phyloP scores from a whole-genome alignment of 1,284 basidiomycete species.

The Tremellales sp. region DNA sequence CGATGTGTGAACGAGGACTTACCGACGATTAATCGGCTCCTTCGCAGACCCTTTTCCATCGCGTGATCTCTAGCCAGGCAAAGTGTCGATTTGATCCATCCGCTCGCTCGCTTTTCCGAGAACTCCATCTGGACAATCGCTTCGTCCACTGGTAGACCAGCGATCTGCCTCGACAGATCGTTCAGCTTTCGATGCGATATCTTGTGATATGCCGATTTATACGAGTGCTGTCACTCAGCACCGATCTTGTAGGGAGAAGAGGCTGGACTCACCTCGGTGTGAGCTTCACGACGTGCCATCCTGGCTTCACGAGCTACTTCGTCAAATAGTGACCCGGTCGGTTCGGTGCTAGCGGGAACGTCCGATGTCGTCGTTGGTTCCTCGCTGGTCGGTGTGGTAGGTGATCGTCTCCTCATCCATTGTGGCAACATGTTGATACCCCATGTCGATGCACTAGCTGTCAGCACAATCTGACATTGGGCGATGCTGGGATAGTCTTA shows the following conservation, averaged over 20 bases:
- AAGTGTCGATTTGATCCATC: slow-evolving; percentile 77
- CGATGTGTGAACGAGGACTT: too few relatives aligned
- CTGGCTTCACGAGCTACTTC: slow-evolving; percentile 8
- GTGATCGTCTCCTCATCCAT: not conserved
- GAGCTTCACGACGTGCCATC: slow-evolving; percentile 6
- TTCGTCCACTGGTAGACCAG: slow-evolving; percentile 83
- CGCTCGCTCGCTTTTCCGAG: slow-evolving; percentile 82
- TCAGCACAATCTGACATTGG: not conserved
- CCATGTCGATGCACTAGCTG: not conserved
- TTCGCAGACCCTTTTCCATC: slow-evolving; percentile 69
- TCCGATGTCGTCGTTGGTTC: slow-evolving; percentile 5
- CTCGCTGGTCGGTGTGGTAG: not conserved
- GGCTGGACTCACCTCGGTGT: slow-evolving; percentile 10
- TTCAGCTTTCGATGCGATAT: slow-evolving; percentile 91
- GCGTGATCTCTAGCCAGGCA: slow-evolving; percentile 85
- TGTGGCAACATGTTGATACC: not conserved
- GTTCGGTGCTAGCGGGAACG: slow-evolving; percentile 1
- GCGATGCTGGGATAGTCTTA: not conserved
- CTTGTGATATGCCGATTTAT: slow-evolving; percentile 76
- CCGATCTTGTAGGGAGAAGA: not conserved
- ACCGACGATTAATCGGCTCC: slow-evolving; percentile 77
- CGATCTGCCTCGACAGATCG: slow-evolving; percentile 78
- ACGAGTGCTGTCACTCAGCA: slow-evolving; percentile 27
- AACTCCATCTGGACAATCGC: slow-evolving; percentile 97
- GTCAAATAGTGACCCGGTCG: slow-evolving; percentile 11